Evolutionary conservation across 176 grass and related monocot species (phyloP).

Genomic region (Canna indica): DNA sequence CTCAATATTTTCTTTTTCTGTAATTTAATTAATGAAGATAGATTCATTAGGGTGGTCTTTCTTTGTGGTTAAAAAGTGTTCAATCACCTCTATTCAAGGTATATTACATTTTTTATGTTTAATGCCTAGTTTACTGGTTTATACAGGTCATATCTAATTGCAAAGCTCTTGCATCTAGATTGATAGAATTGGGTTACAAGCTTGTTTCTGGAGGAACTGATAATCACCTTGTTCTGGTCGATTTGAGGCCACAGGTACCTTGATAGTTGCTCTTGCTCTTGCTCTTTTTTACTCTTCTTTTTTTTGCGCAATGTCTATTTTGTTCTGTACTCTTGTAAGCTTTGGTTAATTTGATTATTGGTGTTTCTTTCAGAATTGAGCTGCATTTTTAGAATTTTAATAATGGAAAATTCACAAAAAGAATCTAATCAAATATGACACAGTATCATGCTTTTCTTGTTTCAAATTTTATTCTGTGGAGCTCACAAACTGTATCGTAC

Average conservation of each 20-base stretch:
- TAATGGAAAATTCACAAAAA: too few species aligned
- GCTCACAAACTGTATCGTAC: not conserved
- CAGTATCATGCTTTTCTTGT: not conserved
- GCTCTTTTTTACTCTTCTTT: too few species aligned
- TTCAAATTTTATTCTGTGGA: not conserved
- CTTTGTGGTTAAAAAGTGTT: not conserved
- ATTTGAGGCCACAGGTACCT: constrained; percentile 7
- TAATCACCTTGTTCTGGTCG: constrained; percentile 19
- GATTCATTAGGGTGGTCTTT: not conserved
- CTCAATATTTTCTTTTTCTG: not conserved
- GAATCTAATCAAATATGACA: too few species aligned
- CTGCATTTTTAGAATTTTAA: too few species aligned
- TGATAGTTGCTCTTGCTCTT: not conserved
- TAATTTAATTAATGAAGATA: too few species aligned
- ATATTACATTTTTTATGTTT: not conserved
- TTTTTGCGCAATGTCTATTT: too few species aligned
- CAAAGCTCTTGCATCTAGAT: constrained; percentile 12
- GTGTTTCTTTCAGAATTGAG: too few species aligned
- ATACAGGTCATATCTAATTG: constrained; percentile 14
- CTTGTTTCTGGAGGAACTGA: constrained; percentile 15
- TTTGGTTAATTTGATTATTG: too few species aligned
- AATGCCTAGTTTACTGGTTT: not conserved
- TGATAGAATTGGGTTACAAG: constrained; percentile 12
- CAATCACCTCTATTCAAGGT: not conserved
- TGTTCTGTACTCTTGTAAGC: too few species aligned